Evolutionary conservation across 164 flowering plant species (phyloP), one percentile per base, ranked within the genome.

Genomic region (Sextonia rubra): DNA sequence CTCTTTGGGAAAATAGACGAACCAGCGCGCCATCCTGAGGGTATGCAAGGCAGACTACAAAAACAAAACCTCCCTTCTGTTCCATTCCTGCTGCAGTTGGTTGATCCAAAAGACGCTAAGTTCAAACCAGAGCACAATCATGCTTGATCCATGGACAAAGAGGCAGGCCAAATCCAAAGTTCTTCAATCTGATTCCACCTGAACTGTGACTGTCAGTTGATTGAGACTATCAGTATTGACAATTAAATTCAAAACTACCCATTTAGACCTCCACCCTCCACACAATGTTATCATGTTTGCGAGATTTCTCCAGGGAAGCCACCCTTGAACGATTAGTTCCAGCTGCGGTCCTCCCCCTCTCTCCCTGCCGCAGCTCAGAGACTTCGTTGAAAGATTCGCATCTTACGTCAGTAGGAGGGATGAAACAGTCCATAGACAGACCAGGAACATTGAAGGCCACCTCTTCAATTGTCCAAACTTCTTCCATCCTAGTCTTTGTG

Each of bases 401-500:
- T 72, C 75, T 55, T 5, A 72, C 30, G 30, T 70, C 74, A n/a
- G 66, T 70, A 12, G 95, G 96, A 7, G 96, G 96, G 29, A 91
- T 88, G 79, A 91, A 91, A 71, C 96, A 91, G 74, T 91, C 96
- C 9, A 75, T n/a, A 1, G 93, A 89, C 29, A 91, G 80, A 2
- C 96, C 96, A 0, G 90, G 90, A 22, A 91, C 84, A 66, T 91
- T 91, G 62, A 91, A 89, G 8, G 90, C 91, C 27, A 91, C 96
- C 78, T 91, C 96, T 69, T 91, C 96, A 26, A 91, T 89, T 1
- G 88, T 89, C 95, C 95, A 90, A 20, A 82, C 83, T 77, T 90
- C 95, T 81, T 90, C 95, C 95, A 91, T 89, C 79, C 90, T 84
- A 6, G 93, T 89, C 77, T 86, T 91, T 48, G 93, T 79, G 74